phyloP scores from a whole-genome alignment of 1,139 yeast genomes.

The Candida freyschussii region DNA sequence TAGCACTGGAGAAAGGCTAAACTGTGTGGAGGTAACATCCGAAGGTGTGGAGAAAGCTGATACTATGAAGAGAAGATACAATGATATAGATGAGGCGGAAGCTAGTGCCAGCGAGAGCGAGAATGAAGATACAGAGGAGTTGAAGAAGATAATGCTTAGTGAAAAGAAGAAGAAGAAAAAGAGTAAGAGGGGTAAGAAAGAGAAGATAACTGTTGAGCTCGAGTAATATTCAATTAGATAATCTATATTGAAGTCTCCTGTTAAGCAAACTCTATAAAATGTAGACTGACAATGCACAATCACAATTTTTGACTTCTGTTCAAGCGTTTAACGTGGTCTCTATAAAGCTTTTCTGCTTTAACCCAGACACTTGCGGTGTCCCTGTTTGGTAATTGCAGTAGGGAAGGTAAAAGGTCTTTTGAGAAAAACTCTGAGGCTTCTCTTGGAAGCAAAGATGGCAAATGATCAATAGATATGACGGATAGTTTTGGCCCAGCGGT shows the following conservation, averaged over 20 bases:
- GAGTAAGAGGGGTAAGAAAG: constrained; percentile 35
- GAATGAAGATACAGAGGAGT: constrained; percentile 38
- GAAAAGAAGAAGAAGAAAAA: constrained; percentile 41
- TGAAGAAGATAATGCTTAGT: constrained; percentile 33
- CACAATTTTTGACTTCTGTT: constrained; percentile 35
- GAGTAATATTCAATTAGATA: constrained; percentile 33
- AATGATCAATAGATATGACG: constrained; percentile 94
- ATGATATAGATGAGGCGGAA: constrained; percentile 35
- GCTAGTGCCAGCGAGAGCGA: constrained; percentile 61
- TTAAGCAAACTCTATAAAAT: not conserved
- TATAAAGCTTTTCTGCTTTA: constrained; percentile 77
- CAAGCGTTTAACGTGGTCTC: constrained; percentile 74
- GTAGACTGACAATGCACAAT: not conserved
- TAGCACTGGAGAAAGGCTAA: constrained; percentile 88
- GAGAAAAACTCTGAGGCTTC: constrained; percentile 93
- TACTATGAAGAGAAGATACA: constrained; percentile 64
- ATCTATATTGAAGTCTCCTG: not conserved
- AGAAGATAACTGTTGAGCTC: constrained; percentile 49
- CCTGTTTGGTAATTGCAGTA: constrained; percentile 78
- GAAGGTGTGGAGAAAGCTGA: constrained; percentile 72
- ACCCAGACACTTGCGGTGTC: constrained; percentile 85
- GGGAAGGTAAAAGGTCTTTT: constrained; percentile 79
- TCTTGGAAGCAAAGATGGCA: constrained; percentile 93
- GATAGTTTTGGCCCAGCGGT: constrained; percentile 79
- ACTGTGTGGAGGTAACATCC: constrained; percentile 74